Evolutionary conservation across 2,329 filamentous ascomycete species (phyloP), one percentile per base, ranked within the genome.

Genomic region (Venturia asperata): DNA sequence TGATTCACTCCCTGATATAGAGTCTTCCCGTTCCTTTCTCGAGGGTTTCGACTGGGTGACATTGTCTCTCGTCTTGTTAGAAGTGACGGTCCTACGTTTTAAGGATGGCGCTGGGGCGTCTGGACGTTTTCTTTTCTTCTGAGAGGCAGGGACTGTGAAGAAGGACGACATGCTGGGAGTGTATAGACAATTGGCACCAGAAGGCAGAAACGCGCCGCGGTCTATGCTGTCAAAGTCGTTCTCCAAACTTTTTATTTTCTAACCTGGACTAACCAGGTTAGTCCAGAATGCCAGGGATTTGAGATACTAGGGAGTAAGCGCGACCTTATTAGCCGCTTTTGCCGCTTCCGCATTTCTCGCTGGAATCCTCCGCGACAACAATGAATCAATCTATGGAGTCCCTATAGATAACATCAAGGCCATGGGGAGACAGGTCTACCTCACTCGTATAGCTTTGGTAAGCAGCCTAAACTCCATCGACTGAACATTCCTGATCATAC

Each of bases 71-170:
- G 78, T 73, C 66, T 75, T 76, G 66, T 75, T 72, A 64, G 76
- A 66, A 69, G 81, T 74, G 63, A 79, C 82, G 67, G 82, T 71
- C 74, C 84, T 80, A 73, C 87, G 88, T 75, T 86, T 86, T 1
- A 76, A 76, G 62, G 85, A 82, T 19, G 79, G 73, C 34, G 82
- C 81, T 65, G 79, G 72, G 67, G 69, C 67, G 62, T 78, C 72
- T 45, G 74, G 66, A 66, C 92, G 84, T 82, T 97, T 97, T 71
- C 94, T 84, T 83, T 97, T 97, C 80, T 90, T 91, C 73, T 93
- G 89, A 62, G 89, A 88, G 49, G 89, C 89, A 6, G 94, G 92
- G 47, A 88, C 81, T 63, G 92, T 96, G 78, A 99, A 99, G 78
- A 97, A 99, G 47, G 92, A 96, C 72, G 93, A 96, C 92, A 96